A percentile compares a stretch with the other conserved stretches of the same genome.
These are phyloP conservation scores for Inonotus hispidus DNA, from an alignment of 1,284 basidiomycete species.

Conservation along the genomic window DNA sequence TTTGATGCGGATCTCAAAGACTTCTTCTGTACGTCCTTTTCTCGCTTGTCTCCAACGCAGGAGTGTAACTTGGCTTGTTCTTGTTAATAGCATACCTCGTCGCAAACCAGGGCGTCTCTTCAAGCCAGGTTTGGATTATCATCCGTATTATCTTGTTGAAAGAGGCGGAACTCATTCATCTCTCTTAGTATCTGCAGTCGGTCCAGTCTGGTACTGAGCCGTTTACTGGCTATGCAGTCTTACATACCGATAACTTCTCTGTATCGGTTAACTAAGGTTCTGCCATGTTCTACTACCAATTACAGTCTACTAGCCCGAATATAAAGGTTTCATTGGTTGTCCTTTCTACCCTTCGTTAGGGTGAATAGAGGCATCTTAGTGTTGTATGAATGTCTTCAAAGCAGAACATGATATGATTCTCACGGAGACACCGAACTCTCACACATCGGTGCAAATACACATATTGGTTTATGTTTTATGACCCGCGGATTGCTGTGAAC, in stretches of 20 bases:
- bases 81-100: constrained; percentile 34
- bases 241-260: constrained; percentile 35
- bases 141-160: neutral
- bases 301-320: too few relatives aligned
- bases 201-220: constrained; percentile 45
- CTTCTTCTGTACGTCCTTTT: constrained; percentile 43
- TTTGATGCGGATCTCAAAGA: constrained; percentile 52
- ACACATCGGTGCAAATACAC: too few relatives aligned
- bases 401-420: too few relatives aligned
- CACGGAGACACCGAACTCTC: too few relatives aligned
- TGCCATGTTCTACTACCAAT: neutral
- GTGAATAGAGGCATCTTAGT: too few relatives aligned
- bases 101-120: constrained; percentile 35
- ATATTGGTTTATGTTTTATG: too few relatives aligned
- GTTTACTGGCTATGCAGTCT: constrained; percentile 38
- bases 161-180: neutral
- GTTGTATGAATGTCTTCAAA: too few relatives aligned
- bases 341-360: too few relatives aligned
- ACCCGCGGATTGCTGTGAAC: too few relatives aligned
- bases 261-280: constrained; percentile 26
- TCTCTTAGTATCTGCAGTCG: constrained; percentile 36
- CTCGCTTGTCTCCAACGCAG: neutral
- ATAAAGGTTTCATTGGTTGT: too few relatives aligned
- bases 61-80: neutral
- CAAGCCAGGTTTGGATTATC: constrained; percentile 32